These are phyloP conservation scores for Moricandia moricandioides DNA, from an alignment of 345 rosid species.

Conservation along the genomic window DNA sequence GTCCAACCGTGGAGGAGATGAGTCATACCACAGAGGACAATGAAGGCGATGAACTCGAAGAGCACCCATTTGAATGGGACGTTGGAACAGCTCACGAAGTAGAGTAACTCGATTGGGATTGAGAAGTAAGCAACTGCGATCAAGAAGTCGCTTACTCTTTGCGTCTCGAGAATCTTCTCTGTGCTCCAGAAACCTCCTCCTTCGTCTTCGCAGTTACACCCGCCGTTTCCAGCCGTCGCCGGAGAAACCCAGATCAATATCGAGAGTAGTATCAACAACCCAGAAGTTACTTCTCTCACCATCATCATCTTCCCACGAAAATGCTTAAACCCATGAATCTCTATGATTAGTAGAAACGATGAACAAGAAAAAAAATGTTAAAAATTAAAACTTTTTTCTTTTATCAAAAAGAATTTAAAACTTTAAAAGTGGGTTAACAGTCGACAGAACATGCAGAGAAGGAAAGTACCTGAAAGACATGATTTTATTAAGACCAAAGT, in stretches of 20 bases:
- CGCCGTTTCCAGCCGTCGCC: slow-evolving; percentile 48
- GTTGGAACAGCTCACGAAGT: slow-evolving; percentile 92
- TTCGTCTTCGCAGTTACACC: slow-evolving; percentile 93
- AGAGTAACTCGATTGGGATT: slow-evolving; percentile 86
- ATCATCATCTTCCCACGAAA: not conserved
- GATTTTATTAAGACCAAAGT: slow-evolving; percentile 30
- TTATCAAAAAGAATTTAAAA: no score
- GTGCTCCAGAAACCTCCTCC: slow-evolving; percentile 76
- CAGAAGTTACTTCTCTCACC: slow-evolving; percentile 14
- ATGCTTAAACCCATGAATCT: not conserved
- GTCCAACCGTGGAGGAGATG: slow-evolving; percentile 96
- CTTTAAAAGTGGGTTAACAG: not conserved
- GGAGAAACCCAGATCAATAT: slow-evolving; percentile 41
- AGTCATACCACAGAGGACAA: slow-evolving; percentile 95
- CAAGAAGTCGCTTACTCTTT: slow-evolving; percentile 85
- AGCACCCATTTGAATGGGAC: slow-evolving; percentile 99
- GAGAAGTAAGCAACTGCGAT: slow-evolving; percentile 96
- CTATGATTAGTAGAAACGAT: not conserved
- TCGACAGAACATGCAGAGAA: slow-evolving; percentile 8
- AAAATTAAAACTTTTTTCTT: not conserved
- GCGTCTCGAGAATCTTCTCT: slow-evolving; percentile 76
- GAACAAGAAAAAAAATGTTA: not conserved
- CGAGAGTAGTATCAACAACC: slow-evolving; percentile 46
- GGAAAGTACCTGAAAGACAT: slow-evolving; percentile 41
- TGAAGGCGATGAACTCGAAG: slow-evolving; percentile 88